Evolutionary conservation across 202 grass and related monocot species (phyloP).

Genomic region (Setaria viridis): DNA sequence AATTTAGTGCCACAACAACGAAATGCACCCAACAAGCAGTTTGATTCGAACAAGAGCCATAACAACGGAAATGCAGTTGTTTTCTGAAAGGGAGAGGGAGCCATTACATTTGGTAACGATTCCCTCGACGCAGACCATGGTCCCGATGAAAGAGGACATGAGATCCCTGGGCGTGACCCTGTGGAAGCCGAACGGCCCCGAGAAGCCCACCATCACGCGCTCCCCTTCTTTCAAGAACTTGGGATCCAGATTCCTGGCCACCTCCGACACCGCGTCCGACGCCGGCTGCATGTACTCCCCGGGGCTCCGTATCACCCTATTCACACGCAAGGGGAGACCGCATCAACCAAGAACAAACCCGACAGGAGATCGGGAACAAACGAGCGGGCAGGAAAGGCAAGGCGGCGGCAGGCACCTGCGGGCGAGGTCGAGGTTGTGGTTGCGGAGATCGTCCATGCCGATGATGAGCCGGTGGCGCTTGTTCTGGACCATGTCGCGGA

Average conservation of each 20-base stretch:
- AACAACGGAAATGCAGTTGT: background rate
- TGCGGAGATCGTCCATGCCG: slow-evolving; percentile 94
- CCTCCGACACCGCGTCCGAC: slow-evolving; percentile 89
- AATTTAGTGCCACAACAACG: background rate
- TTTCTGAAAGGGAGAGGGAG: background rate
- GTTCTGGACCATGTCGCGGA: slow-evolving; percentile 73
- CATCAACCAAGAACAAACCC: background rate
- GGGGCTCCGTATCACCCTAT: slow-evolving; percentile 82
- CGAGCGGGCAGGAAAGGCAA: background rate
- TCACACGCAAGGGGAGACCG: background rate
- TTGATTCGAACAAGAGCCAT: background rate
- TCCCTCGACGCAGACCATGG: slow-evolving; percentile 97
- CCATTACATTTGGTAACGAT: slow-evolving; percentile 96
- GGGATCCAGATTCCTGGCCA: slow-evolving; percentile 69
- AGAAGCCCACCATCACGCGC: slow-evolving; percentile 86
- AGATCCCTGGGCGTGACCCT: slow-evolving; percentile 97
- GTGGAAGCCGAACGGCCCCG: slow-evolving; percentile 90
- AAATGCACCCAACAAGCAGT: background rate
- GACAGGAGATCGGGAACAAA: background rate
- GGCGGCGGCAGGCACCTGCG: slow-evolving; percentile 57
- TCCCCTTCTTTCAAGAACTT: slow-evolving; percentile 91
- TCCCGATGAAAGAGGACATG: slow-evolving; percentile 96
- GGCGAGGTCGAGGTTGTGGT: slow-evolving; percentile 88
- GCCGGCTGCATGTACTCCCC: slow-evolving; percentile 90
- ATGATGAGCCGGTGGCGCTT: slow-evolving; percentile 82